A percentile compares a stretch with the other conserved stretches of the same genome.
Conservation (phyloP, 2,329 filamentous ascomycete species). For the Cladosporium cucumerinum region DNA sequence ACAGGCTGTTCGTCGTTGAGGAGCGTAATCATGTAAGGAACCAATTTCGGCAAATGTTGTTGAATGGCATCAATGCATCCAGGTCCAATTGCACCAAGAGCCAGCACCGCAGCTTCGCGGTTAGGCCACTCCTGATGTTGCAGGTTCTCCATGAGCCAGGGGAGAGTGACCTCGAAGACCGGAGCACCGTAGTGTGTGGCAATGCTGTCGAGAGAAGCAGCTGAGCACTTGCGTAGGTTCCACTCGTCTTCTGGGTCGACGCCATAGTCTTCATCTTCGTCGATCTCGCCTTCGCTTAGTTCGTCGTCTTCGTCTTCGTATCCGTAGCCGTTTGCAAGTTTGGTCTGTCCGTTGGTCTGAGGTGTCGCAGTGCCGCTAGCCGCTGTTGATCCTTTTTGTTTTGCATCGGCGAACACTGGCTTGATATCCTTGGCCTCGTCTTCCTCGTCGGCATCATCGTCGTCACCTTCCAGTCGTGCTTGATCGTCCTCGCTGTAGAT, state of each 20-base stretch:
- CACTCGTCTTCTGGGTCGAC: conserved; percentile 85
- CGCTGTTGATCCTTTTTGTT: conserved; percentile 54
- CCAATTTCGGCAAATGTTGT: conserved; percentile 83
- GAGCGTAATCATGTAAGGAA: conserved; percentile 84
- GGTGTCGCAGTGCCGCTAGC: conserved; percentile 42
- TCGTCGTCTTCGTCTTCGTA: conserved; percentile 67
- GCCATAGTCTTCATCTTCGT: conserved; percentile 67
- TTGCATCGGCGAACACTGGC: conserved; percentile 73
- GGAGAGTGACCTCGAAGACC: conserved; percentile 88
- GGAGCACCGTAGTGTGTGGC: conserved; percentile 82
- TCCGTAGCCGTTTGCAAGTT: conserved; percentile 36
- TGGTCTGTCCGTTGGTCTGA: conserved; percentile 53
- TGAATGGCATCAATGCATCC: conserved; percentile 88
- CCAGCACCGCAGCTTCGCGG: conserved; percentile 89
- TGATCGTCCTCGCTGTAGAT: conserved; percentile 95
- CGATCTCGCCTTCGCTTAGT: conserved; percentile 83
- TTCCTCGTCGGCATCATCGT: conserved; percentile 83
- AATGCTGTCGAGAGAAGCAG: conserved; percentile 90
- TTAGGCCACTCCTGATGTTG: conserved; percentile 87
- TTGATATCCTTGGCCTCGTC: conserved; percentile 89
- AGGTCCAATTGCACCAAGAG: conserved; percentile 89
- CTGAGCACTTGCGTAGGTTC: conserved; percentile 96
- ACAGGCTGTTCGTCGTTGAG: conserved; percentile 83
- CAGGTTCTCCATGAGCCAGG: conserved; percentile 86
- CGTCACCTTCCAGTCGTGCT: conserved; percentile 72